A percentile compares a stretch with the other conserved stretches of the same genome.
These are phyloP conservation scores for Apodospora peruviana DNA, from an alignment of 495 filamentous ascomycete genomes.

Conservation along the genomic window DNA sequence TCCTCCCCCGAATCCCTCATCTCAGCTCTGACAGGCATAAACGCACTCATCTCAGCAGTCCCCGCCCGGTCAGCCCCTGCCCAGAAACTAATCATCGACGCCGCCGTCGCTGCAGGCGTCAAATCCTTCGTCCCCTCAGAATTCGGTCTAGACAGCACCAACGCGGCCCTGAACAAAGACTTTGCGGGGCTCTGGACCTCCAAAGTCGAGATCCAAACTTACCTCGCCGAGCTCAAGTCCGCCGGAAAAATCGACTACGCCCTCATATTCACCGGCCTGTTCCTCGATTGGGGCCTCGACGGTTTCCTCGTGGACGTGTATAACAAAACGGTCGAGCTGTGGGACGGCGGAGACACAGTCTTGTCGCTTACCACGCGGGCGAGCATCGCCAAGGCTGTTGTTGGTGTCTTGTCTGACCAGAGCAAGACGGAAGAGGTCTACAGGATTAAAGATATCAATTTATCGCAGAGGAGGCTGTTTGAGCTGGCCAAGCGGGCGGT, in stretches of 20 bases:
- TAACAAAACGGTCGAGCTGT: slow-evolving; percentile 30
- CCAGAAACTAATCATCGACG: slow-evolving; percentile 50
- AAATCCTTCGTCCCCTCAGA: slow-evolving; percentile 42
- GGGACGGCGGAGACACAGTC: slow-evolving; percentile 38
- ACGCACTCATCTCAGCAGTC: slow-evolving; percentile 49
- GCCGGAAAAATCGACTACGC: slow-evolving; percentile 44
- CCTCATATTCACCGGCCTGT: slow-evolving; percentile 34
- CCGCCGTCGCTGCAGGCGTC: slow-evolving; percentile 50
- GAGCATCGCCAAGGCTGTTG: slow-evolving; percentile 35
- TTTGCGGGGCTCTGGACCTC: slow-evolving; percentile 33
- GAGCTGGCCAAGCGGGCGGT: slow-evolving; percentile 31
- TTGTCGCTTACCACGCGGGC: slow-evolving; percentile 37
- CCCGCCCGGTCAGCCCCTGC: slow-evolving; percentile 20
- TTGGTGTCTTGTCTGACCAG: slow-evolving; percentile 34
- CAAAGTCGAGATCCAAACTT: slow-evolving; percentile 38
- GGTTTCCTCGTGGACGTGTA: slow-evolving; percentile 26
- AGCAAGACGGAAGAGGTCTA: slow-evolving; percentile 46
- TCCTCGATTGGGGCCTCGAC: slow-evolving; percentile 34
- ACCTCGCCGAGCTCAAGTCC: slow-evolving; percentile 27
- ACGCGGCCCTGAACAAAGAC: slow-evolving; percentile 19
- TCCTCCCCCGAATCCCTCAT: slow-evolving; percentile 45
- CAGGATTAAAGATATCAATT: slow-evolving; percentile 33
- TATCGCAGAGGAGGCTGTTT: slow-evolving; percentile 35
- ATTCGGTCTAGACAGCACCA: slow-evolving; percentile 41
- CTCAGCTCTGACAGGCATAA: slow-evolving; percentile 42